Evolutionary conservation across 2,329 filamentous ascomycete genomes (phyloP).

Genomic region (Tolypocladium cylindrosporum): DNA sequence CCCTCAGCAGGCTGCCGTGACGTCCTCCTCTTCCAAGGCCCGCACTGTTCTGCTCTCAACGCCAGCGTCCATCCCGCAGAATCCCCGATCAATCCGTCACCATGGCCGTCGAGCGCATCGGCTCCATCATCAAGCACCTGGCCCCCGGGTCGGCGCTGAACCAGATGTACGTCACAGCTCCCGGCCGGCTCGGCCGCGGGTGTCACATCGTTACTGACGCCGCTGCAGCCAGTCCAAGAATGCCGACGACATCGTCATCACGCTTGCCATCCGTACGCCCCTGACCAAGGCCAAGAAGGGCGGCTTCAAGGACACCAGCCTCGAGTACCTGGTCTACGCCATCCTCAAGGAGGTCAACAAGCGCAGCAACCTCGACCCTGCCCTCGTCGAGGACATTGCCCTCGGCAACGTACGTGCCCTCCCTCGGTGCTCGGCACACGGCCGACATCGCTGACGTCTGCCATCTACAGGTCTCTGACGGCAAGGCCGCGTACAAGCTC

Average conservation of each 20-base stretch:
- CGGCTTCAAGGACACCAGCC: conserved; percentile 84
- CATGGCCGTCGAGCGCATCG: conserved; percentile 80
- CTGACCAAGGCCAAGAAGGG: conserved; percentile 84
- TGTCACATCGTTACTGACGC: background rate
- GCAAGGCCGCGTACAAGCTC: conserved; percentile 80
- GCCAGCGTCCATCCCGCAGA: background rate
- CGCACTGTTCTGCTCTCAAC: background rate
- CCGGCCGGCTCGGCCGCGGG: background rate
- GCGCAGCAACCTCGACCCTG: conserved; percentile 68
- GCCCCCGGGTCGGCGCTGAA: conserved; percentile 62
- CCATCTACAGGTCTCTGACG: conserved; percentile 58
- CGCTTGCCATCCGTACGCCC: conserved; percentile 80
- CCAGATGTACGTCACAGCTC: conserved; percentile 55
- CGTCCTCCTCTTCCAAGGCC: background rate
- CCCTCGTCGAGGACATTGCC: conserved; percentile 79
- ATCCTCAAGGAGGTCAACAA: conserved; percentile 67
- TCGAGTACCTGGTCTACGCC: conserved; percentile 80
- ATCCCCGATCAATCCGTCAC: conserved; percentile 10
- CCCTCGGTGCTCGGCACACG: background rate
- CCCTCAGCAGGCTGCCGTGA: background rate
- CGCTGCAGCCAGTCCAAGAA: conserved; percentile 71
- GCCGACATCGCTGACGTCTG: conserved; percentile 1
- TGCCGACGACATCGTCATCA: conserved; percentile 94
- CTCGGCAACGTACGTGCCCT: conserved; percentile 64
- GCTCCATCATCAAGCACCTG: conserved; percentile 80